Evolutionary conservation across 257 asterid species (phyloP), one percentile per base, ranked within the genome.

Genomic region (Anisodus acutangulus): DNA sequence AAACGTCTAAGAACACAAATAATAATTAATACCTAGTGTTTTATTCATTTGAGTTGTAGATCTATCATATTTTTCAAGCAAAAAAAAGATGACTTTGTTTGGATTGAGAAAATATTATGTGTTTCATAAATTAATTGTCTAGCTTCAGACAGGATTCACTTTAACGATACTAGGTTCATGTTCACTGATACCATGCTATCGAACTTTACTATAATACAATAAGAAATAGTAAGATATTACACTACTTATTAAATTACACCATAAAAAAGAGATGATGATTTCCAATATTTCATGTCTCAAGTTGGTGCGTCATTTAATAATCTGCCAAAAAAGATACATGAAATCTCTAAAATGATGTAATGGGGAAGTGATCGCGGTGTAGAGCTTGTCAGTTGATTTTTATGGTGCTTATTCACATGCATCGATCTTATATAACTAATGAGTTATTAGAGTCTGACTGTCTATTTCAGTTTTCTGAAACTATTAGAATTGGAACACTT

Each of bases 191-290:
- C 19, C 69, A 62, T 9, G 3, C 69, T 9, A 22, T 62, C 5
- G 41, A 26, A 63, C 41, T 63, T 64, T 64, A 64, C 43, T 26
- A 26, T 10, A 22, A 62, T 22, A 6, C 9, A 22, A 26, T 10
- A 3, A 41, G 45, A 41, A 41, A 41, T 41, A 31, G 35, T 31
- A 41, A 41, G 45, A 22, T 60, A 19, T 62, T 19, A 19, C 13
- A 64, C 70, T 64, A 26, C 70, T 64, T 67, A 67, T 39, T 15
- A 69, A 45, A 17, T 71, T 71, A 9, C 58, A 71, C 58, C 58
- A 71, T 71, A n/a, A 71, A 71, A 41, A 71, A 71, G 35, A 8
- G 10, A 2, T n/a, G 9, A 39, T 71, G 79, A n/a, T 71, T 43
- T 17, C 57, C 57, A 17, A 71, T 37, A 17, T 71, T 43, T 17